Conservation (phyloP, 2,329 filamentous ascomycete genomes). For the Beauveria varroae region DNA sequence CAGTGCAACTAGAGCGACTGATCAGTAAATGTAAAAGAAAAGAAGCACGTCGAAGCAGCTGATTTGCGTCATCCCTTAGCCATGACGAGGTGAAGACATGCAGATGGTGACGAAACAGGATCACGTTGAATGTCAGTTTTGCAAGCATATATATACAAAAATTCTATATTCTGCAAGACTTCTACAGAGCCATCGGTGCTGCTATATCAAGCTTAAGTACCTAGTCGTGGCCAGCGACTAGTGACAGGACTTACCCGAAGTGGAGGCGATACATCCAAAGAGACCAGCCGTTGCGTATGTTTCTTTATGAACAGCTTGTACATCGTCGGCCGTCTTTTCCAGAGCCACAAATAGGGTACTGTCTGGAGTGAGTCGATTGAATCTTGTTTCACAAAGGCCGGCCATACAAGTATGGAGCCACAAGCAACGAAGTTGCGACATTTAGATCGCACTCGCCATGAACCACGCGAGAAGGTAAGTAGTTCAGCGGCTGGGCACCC, state of each 20-base stretch:
- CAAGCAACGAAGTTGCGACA: constrained; percentile 33
- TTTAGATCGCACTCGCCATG: constrained; percentile 63
- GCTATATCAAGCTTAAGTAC: too few relatives aligned
- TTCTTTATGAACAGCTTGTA: not conserved
- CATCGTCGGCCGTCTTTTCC: not conserved
- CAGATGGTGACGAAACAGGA: not conserved
- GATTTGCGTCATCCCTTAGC: not conserved
- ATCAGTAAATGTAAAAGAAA: constrained; percentile 16
- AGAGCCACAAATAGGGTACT: not conserved
- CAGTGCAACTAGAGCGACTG: constrained; percentile 13
- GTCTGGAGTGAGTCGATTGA: not conserved
- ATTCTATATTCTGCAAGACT: not conserved
- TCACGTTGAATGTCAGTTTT: not conserved
- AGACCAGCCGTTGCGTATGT: not conserved
- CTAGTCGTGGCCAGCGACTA: not conserved
- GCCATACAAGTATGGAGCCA: not conserved
- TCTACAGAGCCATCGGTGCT: too few relatives aligned
- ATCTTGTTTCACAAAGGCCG: not conserved
- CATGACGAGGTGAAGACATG: not conserved
- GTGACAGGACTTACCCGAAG: not conserved
- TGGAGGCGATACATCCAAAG: not conserved
- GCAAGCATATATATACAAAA: not conserved
- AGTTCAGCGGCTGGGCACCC: not conserved
- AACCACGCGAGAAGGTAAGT: constrained; percentile 57
- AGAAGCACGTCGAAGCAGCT: not conserved